Evolutionary conservation across 768 basidiomycete genomes (phyloP), one percentile per base, ranked within the genome.

Genomic region (Russula griseocarnosa): DNA sequence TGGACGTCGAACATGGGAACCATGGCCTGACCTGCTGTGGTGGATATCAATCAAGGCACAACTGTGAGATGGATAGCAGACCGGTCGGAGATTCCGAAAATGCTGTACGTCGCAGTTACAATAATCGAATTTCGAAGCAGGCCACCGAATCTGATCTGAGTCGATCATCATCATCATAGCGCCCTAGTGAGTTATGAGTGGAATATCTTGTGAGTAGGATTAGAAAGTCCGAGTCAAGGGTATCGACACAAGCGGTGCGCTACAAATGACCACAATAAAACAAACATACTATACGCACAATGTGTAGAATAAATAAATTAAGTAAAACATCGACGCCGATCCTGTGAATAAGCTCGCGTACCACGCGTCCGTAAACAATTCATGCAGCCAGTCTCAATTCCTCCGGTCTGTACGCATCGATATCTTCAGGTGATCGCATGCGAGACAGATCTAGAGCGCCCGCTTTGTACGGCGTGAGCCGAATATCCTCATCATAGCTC

Each of bases 401-500:
- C 32, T 5, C 18, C 20, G 10, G 20, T 13, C 22, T 53, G 51
- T 32, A 20, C 18, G 1, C 18, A 26, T 18, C 26, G 14, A 30
- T 18, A 36, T 26, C 1, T 28, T 56, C 61, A 7, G 34, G 38
- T 28, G 49, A 51, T n/a, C 6, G 20, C 6, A 11, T 40, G 11
- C n/a, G 36, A 22, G 38, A 14, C 34, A 51, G 40, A 42, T 7
- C 49, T 14, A 13, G 38, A 14, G 42, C 4, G 22, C n/a, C 13
- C 4, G n/a, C 42, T 47, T n/a, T 42, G 49, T 65, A 59, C 13
- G 57, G 50, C 53, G 26, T 22, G 20, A 66, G 54, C 22, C 53
- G 64, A 55, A 58, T 60, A 58, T 58, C 57, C 30, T 66, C 63
- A 40, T 65, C 67, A 40, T 62, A 59, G 34, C 63, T 60, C 26